Base-by-base conservation (phyloP, 2,329 filamentous ascomycete species). In the Fusarium transvaalense region DNA sequence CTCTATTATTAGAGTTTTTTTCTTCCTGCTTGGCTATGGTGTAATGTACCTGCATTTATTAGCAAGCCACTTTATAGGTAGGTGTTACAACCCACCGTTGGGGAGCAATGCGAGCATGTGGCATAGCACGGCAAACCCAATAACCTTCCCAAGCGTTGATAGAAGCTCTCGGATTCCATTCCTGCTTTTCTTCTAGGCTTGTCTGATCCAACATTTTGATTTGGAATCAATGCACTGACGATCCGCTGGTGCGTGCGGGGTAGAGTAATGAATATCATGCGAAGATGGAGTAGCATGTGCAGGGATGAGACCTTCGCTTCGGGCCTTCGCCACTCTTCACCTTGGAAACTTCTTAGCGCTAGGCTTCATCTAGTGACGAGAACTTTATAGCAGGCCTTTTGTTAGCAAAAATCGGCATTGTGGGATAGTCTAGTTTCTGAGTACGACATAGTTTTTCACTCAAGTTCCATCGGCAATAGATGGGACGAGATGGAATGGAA, bases 11-110 rank as follows among this genome's bases (percentile, higher is more conserved):
- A 65, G 61, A 37, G 38, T 13, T 47, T 23, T 1, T n/a, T 23
- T 17, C n/a, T 13, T 15, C 13, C 31, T 19, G 5, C 21, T 34
- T 9, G 15, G 19, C 3, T 25, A n/a, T 31, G 39, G 17, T 64
- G 55, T 21, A 38, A 60, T 39, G 58, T 63, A 64, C 61, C 61
- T 64, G 61, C 61, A 64, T 64, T 58, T 10, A 52, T 46, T 58
- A 25, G 9, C 19, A 23, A 35, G 23, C 37, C 52, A 43, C 13
- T 21, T 35, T 35, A 45, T 42, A 55, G 59, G 56, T 35, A 38
- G 25, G 47, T 50, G 47, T 37, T 15, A 38, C 32, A 27, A 31
- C 25, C 14, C 23, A 50, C 25, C 4, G 14, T 58, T 23, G 12
- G 14, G 14, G 14, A n/a, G 27, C 17, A 50, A 50, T 50, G 34